Percentiles rank a stretch among this genome's conserved stretches.
Evolutionary conservation across 371 early-diverging fungal genomes (phyloP).

Genomic region (Encephalitozoon hellem): DNA sequence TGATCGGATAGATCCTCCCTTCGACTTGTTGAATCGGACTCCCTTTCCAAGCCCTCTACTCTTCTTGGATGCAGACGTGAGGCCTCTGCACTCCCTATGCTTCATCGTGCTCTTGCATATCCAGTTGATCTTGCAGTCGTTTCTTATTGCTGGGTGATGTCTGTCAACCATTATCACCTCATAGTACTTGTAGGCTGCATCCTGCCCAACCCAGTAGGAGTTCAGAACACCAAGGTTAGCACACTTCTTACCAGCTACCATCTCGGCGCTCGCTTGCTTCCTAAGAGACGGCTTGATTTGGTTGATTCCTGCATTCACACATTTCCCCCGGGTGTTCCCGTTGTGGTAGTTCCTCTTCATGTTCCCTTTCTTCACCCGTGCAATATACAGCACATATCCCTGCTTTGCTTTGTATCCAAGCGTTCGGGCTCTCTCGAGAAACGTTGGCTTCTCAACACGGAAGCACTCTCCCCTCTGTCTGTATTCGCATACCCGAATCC

Average conservation of each 20-base stretch:
- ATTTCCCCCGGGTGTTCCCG: slow-evolving; percentile 94
- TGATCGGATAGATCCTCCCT: slow-evolving; percentile 81
- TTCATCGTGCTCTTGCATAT: slow-evolving; percentile 88
- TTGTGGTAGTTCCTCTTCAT: slow-evolving; percentile 81
- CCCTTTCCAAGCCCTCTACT: slow-evolving; percentile 91
- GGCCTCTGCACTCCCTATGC: slow-evolving; percentile 90
- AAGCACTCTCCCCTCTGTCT: slow-evolving; percentile 87
- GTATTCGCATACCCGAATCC: slow-evolving; percentile 95
- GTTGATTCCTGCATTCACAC: slow-evolving; percentile 84
- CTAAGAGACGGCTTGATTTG: slow-evolving; percentile 87
- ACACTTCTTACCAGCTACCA: slow-evolving; percentile 85
- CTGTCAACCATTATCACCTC: slow-evolving; percentile 96
- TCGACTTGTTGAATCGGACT: slow-evolving; percentile 88
- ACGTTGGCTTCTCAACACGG: slow-evolving; percentile 88
- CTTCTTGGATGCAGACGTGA: slow-evolving; percentile 88
- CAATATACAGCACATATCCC: slow-evolving; percentile 88
- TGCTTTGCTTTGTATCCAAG: slow-evolving; percentile 97
- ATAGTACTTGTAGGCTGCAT: slow-evolving; percentile 90
- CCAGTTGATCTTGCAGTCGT: slow-evolving; percentile 95
- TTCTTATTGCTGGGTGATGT: slow-evolving; percentile 83
- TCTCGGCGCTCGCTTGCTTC: slow-evolving; percentile 81
- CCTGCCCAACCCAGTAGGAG: slow-evolving; percentile 96
- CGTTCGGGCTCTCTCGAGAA: slow-evolving; percentile 93
- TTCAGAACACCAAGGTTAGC: slow-evolving; percentile 84
- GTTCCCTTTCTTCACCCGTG: slow-evolving; percentile 92